A percentile compares a stretch with the other conserved stretches of the same genome.
phyloP scores from a whole-genome alignment of 306 rosid genomes.

The Malus fusca region DNA sequence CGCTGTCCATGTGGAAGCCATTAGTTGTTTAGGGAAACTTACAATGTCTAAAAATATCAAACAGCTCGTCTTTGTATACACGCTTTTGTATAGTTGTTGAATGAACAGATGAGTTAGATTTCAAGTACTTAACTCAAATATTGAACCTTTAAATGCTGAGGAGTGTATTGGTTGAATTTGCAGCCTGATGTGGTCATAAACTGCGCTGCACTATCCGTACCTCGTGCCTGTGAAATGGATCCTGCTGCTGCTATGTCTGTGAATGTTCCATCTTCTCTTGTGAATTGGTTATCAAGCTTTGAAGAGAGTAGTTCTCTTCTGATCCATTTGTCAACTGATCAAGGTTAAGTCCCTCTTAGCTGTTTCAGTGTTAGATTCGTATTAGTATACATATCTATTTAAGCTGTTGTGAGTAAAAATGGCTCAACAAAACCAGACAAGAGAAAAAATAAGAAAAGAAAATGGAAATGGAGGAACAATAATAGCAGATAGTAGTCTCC shows the following conservation, averaged over 20 bases:
- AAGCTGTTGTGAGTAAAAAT: neutral
- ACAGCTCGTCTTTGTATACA: neutral
- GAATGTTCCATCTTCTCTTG: conserved; percentile 76
- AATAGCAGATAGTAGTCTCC: neutral
- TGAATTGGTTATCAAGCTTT: conserved; percentile 64
- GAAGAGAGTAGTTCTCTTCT: conserved; percentile 41
- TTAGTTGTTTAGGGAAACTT: neutral
- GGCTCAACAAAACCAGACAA: neutral
- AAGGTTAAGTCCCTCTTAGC: conserved; percentile 39
- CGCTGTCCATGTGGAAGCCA: neutral
- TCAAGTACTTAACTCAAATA: neutral
- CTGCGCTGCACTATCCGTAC: conserved; percentile 85
- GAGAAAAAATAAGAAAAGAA: neutral
- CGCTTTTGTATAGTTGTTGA: neutral
- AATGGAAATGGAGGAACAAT: neutral
- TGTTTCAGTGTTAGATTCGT: neutral
- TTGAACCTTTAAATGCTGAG: conserved; percentile 15
- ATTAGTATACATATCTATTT: neutral
- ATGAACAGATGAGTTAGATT: neutral
- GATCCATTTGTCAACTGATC: conserved; percentile 88
- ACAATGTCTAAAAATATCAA: neutral
- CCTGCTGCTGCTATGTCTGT: conserved; percentile 66
- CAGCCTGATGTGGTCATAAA: conserved; percentile 89
- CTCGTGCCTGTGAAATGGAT: conserved; percentile 77
- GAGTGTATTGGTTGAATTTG: conserved; percentile 16